phyloP scores from a whole-genome alignment of 345 rosid genomes.

The Murraya paniculata region DNA sequence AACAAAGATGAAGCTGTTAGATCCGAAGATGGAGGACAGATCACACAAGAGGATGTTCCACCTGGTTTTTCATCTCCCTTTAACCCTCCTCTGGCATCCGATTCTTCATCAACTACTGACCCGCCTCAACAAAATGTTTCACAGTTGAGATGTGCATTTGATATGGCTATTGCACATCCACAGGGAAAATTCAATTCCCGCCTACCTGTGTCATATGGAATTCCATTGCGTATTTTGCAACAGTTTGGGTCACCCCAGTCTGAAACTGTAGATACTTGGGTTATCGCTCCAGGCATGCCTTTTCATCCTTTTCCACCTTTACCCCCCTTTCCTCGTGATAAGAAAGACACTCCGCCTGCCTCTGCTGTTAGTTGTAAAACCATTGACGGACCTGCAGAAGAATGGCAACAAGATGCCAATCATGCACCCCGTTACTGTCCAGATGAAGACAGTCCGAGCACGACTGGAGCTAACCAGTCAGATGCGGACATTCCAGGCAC shows the following conservation, averaged over 20 bases:
- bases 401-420: constrained; percentile 13
- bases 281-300: constrained; percentile 78
- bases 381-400: constrained; percentile 14
- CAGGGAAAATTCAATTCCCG: constrained; percentile 62
- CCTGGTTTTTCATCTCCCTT: constrained; percentile 78
- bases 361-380: constrained; percentile 24
- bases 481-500: constrained; percentile 31
- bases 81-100: constrained; percentile 27
- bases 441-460: constrained; percentile 36
- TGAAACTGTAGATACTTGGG: constrained; percentile 54
- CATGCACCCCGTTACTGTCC: constrained; percentile 19
- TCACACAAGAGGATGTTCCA: constrained; percentile 59
- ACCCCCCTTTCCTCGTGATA: constrained; percentile 54
- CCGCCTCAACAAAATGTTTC: constrained; percentile 23
- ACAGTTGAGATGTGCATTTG: constrained; percentile 27
- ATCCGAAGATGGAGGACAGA: constrained; percentile 30
- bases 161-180: constrained; percentile 42
- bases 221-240: constrained; percentile 63
- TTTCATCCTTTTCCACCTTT: constrained; percentile 89
- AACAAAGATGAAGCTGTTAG: constrained; percentile 23
- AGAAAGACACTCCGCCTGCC: constrained; percentile 29
- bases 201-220: constrained; percentile 76
- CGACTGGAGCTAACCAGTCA: constrained; percentile 26
- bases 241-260: constrained; percentile 55
- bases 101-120: constrained; percentile 31